Percentiles rank a stretch among this genome's conserved stretches.
phyloP scores from a whole-genome alignment of 306 rosid species.

The Gynostemma pentaphyllum region DNA sequence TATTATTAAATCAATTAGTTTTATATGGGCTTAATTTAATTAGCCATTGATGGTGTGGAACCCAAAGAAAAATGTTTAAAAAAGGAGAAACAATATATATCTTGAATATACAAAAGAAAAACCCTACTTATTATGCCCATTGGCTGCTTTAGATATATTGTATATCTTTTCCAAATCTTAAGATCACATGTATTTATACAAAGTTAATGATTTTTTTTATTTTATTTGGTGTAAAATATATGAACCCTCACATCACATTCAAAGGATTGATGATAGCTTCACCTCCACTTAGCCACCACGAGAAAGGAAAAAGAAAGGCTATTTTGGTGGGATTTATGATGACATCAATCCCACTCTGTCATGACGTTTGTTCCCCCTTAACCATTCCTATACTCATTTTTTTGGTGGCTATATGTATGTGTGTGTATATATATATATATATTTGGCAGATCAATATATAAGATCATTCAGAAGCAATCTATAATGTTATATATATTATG shows the following conservation, averaged over 20 bases:
- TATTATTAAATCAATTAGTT: no score
- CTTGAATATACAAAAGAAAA: no score
- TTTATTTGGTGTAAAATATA: neutral
- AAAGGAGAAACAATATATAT: no score
- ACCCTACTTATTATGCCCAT: no score
- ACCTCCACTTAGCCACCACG: slow-evolving; percentile 8
- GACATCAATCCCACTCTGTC: slow-evolving; percentile 11
- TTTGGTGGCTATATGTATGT: neutral
- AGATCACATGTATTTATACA: slow-evolving; percentile 2
- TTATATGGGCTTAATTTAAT: no score
- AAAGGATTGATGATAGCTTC: slow-evolving; percentile 8
- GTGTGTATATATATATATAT: neutral
- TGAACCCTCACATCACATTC: slow-evolving; percentile 1
- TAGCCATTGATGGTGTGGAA: no score
- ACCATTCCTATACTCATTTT: neutral
- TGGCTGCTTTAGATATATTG: no score
- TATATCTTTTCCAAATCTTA: neutral
- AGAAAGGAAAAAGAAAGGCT: neutral
- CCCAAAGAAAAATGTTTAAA: no score
- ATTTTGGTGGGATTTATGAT: slow-evolving; percentile 8
- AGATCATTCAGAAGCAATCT: no score
- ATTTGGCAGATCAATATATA: no score
- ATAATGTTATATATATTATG: no score
- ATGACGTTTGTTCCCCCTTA: slow-evolving; percentile 2
- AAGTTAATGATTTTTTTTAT: slow-evolving; percentile 5